A percentile compares a stretch with the other conserved stretches of the same genome.
phyloP scores from a whole-genome alignment of 257 asterid species.

The Capsicum pubescens region DNA sequence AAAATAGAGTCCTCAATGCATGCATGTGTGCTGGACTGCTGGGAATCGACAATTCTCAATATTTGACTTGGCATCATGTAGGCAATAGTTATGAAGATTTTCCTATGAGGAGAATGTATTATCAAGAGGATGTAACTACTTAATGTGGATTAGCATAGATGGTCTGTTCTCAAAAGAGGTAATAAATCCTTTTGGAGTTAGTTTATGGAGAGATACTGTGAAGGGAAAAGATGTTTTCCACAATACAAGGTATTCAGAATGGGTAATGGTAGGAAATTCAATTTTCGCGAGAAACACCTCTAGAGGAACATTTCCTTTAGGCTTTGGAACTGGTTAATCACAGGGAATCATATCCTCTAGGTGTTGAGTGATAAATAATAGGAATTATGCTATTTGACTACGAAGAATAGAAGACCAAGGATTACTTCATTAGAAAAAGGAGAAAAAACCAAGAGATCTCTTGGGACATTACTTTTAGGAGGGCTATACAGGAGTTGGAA shows the following conservation, averaged over 20 bases:
- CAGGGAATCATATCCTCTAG: neutral
- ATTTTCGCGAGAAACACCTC: neutral
- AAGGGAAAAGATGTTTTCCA: neutral
- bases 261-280: conserved; percentile 11
- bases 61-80: neutral
- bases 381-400: neutral
- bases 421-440: neutral
- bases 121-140: neutral
- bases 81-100: conserved; percentile 7
- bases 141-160: neutral
- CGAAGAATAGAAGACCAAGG: neutral
- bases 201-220: neutral
- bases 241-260: neutral
- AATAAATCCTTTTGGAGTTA: neutral
- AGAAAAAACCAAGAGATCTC: neutral
- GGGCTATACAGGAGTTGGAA: neutral
- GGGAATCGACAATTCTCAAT: neutral
- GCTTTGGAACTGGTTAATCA: neutral
- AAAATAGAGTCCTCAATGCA: neutral
- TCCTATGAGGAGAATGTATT: neutral
- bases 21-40: neutral
- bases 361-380: neutral
- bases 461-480: neutral
- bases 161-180: neutral
- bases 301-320: conserved; percentile 9